Percentiles rank a stretch among this genome's conserved stretches.
Evolutionary conservation across 2,329 filamentous ascomycete genomes (phyloP).

Genomic region (Intubia oerlemansii): DNA sequence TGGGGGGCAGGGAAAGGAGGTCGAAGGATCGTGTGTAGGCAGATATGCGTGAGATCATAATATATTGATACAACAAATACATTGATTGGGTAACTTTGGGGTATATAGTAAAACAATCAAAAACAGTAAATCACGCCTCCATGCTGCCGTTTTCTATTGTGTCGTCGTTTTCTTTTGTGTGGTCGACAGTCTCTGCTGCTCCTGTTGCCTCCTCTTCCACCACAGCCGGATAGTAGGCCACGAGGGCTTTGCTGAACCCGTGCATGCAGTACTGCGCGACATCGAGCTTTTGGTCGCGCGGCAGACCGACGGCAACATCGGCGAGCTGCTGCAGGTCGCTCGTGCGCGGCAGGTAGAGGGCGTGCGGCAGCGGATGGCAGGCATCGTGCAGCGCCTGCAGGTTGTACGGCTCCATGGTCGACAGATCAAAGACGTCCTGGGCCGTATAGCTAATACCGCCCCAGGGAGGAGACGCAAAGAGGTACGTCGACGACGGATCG

Average conservation of each 20-base stretch:
- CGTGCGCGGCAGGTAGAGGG: conserved; percentile 69
- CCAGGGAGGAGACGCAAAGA: conserved; percentile 40
- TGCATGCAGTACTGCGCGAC: conserved; percentile 83
- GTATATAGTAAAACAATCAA: too few relatives aligned
- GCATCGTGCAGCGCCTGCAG: conserved; percentile 38
- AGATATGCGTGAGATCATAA: too few relatives aligned
- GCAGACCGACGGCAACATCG: conserved; percentile 14
- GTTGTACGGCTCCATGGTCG: conserved; percentile 74
- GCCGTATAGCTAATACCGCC: conserved; percentile 33
- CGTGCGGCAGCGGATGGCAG: conserved; percentile 38
- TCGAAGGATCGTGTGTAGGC: too few relatives aligned
- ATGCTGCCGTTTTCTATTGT: too few relatives aligned
- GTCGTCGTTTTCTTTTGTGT: too few relatives aligned
- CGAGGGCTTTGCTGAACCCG: conserved; percentile 66
- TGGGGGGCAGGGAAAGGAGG: too few relatives aligned
- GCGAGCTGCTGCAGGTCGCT: conserved; percentile 68
- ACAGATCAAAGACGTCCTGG: conserved; percentile 58
- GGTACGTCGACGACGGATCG: conserved; percentile 19
- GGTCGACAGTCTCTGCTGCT: too few relatives aligned
- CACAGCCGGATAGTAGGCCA: conserved; percentile 34
- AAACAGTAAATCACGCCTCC: too few relatives aligned
- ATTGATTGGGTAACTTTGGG: too few relatives aligned
- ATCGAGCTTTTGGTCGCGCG: conserved; percentile 32
- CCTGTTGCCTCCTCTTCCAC: too few relatives aligned
- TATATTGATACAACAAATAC: too few relatives aligned